Evolutionary conservation across 768 basidiomycete genomes (phyloP).

Genomic region (Pleurotus tuoliensis): DNA sequence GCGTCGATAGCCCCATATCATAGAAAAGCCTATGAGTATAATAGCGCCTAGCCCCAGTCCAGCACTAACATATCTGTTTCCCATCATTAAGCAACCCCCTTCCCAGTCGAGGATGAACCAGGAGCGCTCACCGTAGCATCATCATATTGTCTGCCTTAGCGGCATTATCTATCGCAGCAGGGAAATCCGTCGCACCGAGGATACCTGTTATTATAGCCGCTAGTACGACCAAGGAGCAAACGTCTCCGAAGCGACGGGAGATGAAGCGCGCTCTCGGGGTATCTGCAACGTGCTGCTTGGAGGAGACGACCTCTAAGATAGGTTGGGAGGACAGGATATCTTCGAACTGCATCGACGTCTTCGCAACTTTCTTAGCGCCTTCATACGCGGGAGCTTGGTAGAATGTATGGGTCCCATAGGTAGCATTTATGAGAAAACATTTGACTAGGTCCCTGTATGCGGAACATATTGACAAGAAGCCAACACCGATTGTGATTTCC

Average conservation of each 20-base stretch:
- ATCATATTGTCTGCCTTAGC: slow-evolving; percentile 12
- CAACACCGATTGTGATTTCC: slow-evolving; percentile 27
- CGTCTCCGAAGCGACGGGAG: slow-evolving; percentile 24
- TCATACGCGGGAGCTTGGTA: slow-evolving; percentile 22
- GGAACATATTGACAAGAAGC: slow-evolving; percentile 29
- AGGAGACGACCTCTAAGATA: slow-evolving; percentile 19
- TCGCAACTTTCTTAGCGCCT: slow-evolving; percentile 13
- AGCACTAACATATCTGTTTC: slow-evolving; percentile 21
- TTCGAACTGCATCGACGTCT: neutral
- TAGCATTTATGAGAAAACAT: slow-evolving; percentile 37
- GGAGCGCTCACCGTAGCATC: slow-evolving; percentile 18
- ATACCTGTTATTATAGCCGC: slow-evolving; percentile 26
- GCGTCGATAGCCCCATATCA: slow-evolving; percentile 20
- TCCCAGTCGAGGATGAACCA: neutral
- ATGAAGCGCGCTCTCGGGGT: slow-evolving; percentile 22
- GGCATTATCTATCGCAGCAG: slow-evolving; percentile 14
- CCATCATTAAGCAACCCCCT: neutral
- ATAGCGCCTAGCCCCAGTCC: slow-evolving; percentile 13
- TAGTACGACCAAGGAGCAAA: slow-evolving; percentile 24
- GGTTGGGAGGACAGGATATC: slow-evolving; percentile 14
- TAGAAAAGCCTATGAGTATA: slow-evolving; percentile 9
- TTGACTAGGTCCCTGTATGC: slow-evolving; percentile 31
- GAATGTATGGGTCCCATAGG: slow-evolving; percentile 27
- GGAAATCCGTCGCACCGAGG: slow-evolving; percentile 22
- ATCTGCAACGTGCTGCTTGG: slow-evolving; percentile 16